Percentiles rank a stretch among this genome's conserved stretches.
Conservation (phyloP, 495 filamentous ascomycete genomes). For the Hypoxylon lenormandii region DNA sequence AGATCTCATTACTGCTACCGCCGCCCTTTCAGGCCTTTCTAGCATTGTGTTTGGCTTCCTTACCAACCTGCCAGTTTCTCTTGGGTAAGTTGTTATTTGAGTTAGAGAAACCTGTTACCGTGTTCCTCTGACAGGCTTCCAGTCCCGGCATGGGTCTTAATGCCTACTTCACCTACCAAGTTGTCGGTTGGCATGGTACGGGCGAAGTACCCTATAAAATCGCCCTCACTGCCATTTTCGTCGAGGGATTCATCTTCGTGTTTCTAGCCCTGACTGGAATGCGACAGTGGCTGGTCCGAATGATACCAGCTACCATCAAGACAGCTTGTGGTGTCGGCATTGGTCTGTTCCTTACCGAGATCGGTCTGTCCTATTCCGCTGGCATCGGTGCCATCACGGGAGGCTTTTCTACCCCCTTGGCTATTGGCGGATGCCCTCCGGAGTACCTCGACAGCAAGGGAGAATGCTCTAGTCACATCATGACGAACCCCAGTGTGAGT, state of each 20-base stretch:
- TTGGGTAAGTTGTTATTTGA: conserved; percentile 65
- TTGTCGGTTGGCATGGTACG: conserved; percentile 77
- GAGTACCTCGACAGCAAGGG: conserved; percentile 55
- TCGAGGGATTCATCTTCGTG: conserved; percentile 76
- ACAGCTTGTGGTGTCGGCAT: conserved; percentile 84
- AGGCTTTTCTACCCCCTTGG: conserved; percentile 68
- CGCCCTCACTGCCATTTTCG: conserved; percentile 84
- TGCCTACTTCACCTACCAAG: conserved; percentile 87
- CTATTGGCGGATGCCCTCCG: conserved; percentile 73
- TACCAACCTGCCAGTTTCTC: conserved; percentile 66
- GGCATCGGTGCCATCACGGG: conserved; percentile 79
- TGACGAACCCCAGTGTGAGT: conserved; percentile 73
- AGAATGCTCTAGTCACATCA: conserved; percentile 63
- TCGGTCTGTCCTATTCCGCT: conserved; percentile 78
- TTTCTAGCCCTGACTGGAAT: conserved; percentile 78
- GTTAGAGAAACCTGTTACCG: conserved; percentile 45
- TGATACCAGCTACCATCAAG: conserved; percentile 82
- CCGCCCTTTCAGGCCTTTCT: conserved; percentile 71
- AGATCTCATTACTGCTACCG: conserved; percentile 82
- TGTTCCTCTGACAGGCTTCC: conserved; percentile 39
- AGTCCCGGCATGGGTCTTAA: conserved; percentile 85
- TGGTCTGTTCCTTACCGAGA: conserved; percentile 80
- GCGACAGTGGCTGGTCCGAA: conserved; percentile 85
- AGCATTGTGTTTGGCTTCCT: conserved; percentile 65
- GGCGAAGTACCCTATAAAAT: conserved; percentile 75